Base-by-base conservation (phyloP, 805 yeast species). In the Teunomyces stri region DNA sequence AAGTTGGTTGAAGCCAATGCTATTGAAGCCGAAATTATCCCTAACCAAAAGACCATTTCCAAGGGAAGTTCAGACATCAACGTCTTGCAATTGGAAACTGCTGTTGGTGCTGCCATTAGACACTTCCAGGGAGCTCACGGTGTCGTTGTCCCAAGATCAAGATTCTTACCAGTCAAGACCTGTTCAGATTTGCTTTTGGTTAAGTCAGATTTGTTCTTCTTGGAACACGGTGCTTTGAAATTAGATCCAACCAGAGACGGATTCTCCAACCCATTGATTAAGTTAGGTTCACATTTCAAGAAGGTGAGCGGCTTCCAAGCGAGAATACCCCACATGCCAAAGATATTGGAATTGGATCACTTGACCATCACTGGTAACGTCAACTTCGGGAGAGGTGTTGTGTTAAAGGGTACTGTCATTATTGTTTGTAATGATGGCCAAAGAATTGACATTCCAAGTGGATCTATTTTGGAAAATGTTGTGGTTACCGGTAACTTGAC, bases 51-150 rank as follows among this genome's bases (percentile, higher is more conserved):
- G 75, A 75, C 94, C 44, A 84, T 94, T 64, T 78, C 82, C 45
- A 79, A 79, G 57, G 96, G 96, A 50, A 81, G 81, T 56, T 73
- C 76, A 44, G 97, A 91, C 56, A 78, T 86, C 57, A 84, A 85
- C 62, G 97, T 92, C 44, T 74, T 92, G 63, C 99, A 92, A 75
- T 82, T 94, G 65, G 99, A 94, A 78, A 94, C 99, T 43, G 99
- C 99, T 25, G 96, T 89, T 59, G 99, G 99, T 77, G 98, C 99
- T 34, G 98, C 98, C 42, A 94, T 94, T 66, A 87, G 96, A 73
- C 92, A 91, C 72, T 94, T 94, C 73, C 78, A 85, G 56, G 87
- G 89, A 59, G 97, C 97, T 27, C 96, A 89, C 62, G 99, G 99
- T 73, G 95, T 94, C 59, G 96, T 90, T 61, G 99, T 94, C 33